Base-by-base conservation (phyloP, 306 rosid species). In the Arachis hypogaea region DNA sequence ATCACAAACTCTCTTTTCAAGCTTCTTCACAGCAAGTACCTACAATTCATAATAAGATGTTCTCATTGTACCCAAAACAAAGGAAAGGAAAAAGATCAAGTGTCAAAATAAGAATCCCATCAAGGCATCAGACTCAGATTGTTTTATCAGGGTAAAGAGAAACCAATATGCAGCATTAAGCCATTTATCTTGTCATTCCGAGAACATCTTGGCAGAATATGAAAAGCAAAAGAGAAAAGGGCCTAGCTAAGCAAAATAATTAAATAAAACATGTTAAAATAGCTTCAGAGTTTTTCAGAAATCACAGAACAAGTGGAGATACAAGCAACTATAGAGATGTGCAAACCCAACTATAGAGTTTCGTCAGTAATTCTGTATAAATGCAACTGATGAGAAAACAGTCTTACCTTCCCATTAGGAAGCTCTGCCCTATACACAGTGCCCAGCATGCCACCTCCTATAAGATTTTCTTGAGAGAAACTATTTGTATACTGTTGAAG, bases 401-500 rank as follows among this genome's bases (percentile, higher is more conserved):
- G 80, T 18, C 81, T 74, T 82, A 95, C 99, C 98, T 92, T 95
- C 78, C 99, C 96, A 50, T 78, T 77, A 68, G 99, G 98, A 59
- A 92, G 93, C 85, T 89, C 87, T 41, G 99, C 99, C 85, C 88
- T 85, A 74, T 95, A 95, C 57, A 92, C 99, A 12, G 45, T 90
- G 68, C 99, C 99, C 81, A 95, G 80, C 95, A 85, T 92, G 81
- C 99, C 99, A 33, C 57, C 79, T 86, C 98, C 99, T 55, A 95
- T 68, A 72, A 87, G 85, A 82, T 92, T 92, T 59, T 95, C 98
- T 70, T 71, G 90, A 54, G 99, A 92, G 77, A 95, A 95, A 87
- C 98, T 95, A 83, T 95, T 87, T 76, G 99, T 95, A 68, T 83
- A 86, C 77, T 95, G 98, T 79, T 95, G 99, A 79, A 95, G 99